Base-by-base conservation (phyloP, 208 protist genomes). In the Naegleria gruberi region DNA sequence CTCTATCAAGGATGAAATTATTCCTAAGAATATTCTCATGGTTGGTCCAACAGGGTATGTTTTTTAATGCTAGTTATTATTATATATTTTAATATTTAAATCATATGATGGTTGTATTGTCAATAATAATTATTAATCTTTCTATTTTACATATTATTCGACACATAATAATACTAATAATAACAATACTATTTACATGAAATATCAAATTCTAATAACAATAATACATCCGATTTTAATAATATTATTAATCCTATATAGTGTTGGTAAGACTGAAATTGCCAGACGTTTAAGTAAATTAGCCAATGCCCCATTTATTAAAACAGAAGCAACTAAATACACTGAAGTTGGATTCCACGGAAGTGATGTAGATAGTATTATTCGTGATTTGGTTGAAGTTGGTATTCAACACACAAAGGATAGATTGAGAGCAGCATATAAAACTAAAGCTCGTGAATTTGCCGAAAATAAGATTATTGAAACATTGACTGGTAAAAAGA, bases 311-410 rank as follows among this genome's bases (percentile, higher is more conserved):
- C 98, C 98, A 4, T 99, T 99, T 90, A 95, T 99, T 46, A 99
- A 99, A 92, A 98, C 99, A 34, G 98, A 99, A 93, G 98, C 98
- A 6, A 99, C 98, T 23, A 99, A 99, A 94, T 99, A 98, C 92
- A 99, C 98, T 0, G 98, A 99, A 90, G 98, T 99, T 23, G 97
- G 97, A 46, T 98, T 98, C 91, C 96, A 98, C 93, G 97, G 97
- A 73, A 94, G 97, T 15, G 97, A 99, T 86, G 98, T 99, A 41
- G 97, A 99, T 92, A 97, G 95, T 89, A 99, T 99, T 91, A 98
- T 99, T 90, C 94, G 97, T 90, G 98, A 99, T 93, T 93, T 99
- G 10, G 97, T 98, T 86, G 98, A 98, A 90, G 95, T 95, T 0
- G 96, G 97, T 1, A 95, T 99, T 8, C 93, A 93, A 86, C 96